A percentile compares a stretch with the other conserved stretches of the same genome.
Evolutionary conservation across 2,329 filamentous ascomycete genomes (phyloP).

Genomic region (Fusarium sp.): DNA sequence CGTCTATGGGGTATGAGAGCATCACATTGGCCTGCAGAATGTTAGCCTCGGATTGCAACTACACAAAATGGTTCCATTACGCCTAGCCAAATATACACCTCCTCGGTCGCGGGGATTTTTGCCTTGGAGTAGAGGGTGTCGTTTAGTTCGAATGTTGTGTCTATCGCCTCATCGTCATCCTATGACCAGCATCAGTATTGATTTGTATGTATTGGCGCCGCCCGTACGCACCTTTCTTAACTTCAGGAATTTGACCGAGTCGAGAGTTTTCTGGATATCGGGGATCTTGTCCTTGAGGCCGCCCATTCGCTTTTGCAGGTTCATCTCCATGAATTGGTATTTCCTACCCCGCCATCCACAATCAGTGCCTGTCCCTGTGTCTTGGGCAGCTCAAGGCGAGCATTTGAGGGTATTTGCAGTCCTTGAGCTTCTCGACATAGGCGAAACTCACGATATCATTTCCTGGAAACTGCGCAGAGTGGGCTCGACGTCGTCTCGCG

Average conservation of each 20-base stretch:
- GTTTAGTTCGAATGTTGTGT: constrained; percentile 96
- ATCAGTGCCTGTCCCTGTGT: constrained; percentile 36
- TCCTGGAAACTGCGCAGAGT: constrained; percentile 89
- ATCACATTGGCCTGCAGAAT: constrained; percentile 86
- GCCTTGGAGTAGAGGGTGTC: constrained; percentile 95
- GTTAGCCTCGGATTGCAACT: constrained; percentile 43
- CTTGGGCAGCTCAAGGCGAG: constrained; percentile 15
- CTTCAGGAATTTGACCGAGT: constrained; percentile 89
- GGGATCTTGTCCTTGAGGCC: constrained; percentile 95
- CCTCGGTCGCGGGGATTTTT: constrained; percentile 82
- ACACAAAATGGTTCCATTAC: constrained; percentile 59
- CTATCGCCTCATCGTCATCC: constrained; percentile 76
- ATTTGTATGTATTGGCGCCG: neutral
- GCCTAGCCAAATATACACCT: constrained; percentile 98
- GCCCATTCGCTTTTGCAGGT: constrained; percentile 84
- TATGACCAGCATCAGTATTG: constrained; percentile 47
- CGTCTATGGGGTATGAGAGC: constrained; percentile 91
- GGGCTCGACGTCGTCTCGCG: constrained; percentile 81
- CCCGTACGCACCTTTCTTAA: constrained; percentile 71
- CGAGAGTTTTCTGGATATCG: constrained; percentile 95
- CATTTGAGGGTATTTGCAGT: constrained; percentile 19
- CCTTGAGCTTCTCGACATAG: constrained; percentile 17
- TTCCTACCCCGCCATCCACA: constrained; percentile 72
- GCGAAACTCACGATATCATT: constrained; percentile 83
- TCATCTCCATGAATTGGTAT: constrained; percentile 99